phyloP scores from a whole-genome alignment of 495 filamentous ascomycete species.

The Tuber calosporum region DNA sequence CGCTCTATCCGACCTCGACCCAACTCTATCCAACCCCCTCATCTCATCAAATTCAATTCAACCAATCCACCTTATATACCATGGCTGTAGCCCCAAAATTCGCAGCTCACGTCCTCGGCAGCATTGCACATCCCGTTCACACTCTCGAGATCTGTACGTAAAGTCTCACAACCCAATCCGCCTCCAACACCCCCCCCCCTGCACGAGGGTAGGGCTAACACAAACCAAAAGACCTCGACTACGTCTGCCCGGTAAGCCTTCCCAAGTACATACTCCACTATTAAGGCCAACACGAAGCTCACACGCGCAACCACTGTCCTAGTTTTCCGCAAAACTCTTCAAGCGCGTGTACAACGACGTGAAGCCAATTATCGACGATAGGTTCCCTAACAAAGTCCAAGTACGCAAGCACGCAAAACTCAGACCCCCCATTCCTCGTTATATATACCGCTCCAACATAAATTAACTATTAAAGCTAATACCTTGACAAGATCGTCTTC shows the following conservation, averaged over 20 bases:
- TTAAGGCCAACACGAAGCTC: background rate
- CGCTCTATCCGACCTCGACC: background rate
- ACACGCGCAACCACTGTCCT: slow-evolving; percentile 2
- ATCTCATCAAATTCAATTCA: background rate
- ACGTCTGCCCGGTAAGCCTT: slow-evolving; percentile 30
- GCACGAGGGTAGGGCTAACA: background rate
- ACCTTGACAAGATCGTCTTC: slow-evolving; percentile 52
- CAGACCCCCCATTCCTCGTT: slow-evolving; percentile 59
- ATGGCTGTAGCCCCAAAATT: slow-evolving; percentile 33
- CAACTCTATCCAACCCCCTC: background rate
- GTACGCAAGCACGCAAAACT: slow-evolving; percentile 7
- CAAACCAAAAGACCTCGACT: slow-evolving; percentile 31
- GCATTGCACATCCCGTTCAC: slow-evolving; percentile 16
- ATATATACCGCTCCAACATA: slow-evolving; percentile 77
- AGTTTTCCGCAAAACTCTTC: slow-evolving; percentile 43
- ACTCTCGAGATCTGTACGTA: slow-evolving; percentile 33
- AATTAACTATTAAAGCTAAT: slow-evolving; percentile 45
- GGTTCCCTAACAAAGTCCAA: slow-evolving; percentile 27
- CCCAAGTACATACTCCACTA: background rate
- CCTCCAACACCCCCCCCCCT: too few relatives aligned
- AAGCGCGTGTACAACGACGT: slow-evolving; percentile 40
- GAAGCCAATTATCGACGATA: slow-evolving; percentile 19
- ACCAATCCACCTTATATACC: background rate
- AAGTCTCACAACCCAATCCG: background rate
- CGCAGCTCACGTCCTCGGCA: slow-evolving; percentile 22